Conservation (phyloP, 306 rosid genomes). For the Abrus pulchellus region DNA sequence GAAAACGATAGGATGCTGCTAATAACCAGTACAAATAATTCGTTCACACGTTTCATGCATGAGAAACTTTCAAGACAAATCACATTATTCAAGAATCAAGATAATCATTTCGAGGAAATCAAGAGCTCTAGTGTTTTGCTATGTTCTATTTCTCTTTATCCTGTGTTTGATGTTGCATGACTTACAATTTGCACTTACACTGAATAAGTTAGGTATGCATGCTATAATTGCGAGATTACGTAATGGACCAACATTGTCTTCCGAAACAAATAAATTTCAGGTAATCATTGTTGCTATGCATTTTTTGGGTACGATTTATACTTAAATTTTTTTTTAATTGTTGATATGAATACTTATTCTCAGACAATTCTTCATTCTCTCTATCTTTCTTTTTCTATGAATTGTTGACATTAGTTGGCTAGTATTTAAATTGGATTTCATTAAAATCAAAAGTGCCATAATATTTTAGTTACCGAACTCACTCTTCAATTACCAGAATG, state of each 20-base stretch:
- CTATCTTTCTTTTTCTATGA: neutral
- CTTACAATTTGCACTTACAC: conserved; percentile 7
- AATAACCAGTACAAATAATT: conserved; percentile 6
- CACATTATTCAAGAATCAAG: conserved; percentile 27
- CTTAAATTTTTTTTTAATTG: neutral
- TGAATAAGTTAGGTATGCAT: conserved; percentile 33
- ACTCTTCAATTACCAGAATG: conserved; percentile 4
- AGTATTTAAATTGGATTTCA: neutral
- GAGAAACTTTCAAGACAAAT: conserved; percentile 51
- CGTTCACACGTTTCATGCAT: conserved; percentile 35
- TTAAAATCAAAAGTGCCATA: neutral
- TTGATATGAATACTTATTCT: neutral
- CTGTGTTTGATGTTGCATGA: conserved; percentile 9
- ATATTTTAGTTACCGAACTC: neutral
- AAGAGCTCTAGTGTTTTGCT: conserved; percentile 1
- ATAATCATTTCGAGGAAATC: conserved; percentile 29
- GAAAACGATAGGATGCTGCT: conserved; percentile 26
- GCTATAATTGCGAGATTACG: conserved; percentile 33
- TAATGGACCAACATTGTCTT: conserved; percentile 29
- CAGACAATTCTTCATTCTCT: neutral
- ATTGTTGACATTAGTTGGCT: neutral
- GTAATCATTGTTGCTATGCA: neutral
- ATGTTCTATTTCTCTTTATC: neutral
- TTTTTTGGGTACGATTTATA: neutral
- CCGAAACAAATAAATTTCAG: neutral